These are phyloP conservation scores for Uronychia setigera DNA, from an alignment of 73 alveolate species.

Conservation along the genomic window DNA sequence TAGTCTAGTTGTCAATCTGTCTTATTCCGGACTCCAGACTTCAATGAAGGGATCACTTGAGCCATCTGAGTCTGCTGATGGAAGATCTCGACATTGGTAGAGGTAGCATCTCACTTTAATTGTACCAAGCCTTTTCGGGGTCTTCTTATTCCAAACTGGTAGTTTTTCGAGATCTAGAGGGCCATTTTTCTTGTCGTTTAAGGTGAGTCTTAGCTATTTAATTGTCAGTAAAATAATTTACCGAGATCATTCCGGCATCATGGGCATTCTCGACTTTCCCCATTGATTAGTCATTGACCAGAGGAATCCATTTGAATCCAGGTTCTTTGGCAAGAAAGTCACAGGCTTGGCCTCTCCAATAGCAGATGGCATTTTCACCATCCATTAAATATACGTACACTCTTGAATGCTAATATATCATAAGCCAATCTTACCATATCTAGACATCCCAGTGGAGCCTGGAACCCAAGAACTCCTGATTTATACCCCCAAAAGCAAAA, in stretches of 20 bases:
- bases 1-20: conserved; percentile 26
- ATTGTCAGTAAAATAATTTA: conserved; percentile 32
- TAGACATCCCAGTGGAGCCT: conserved; percentile 18
- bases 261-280: conserved; percentile 35
- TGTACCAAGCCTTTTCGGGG: conserved; percentile 40
- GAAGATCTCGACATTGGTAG: conserved; percentile 84
- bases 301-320: conserved; percentile 58
- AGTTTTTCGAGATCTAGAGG: conserved; percentile 16
- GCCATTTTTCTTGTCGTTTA: conserved; percentile 30
- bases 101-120: conserved; percentile 62
- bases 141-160: conserved; percentile 29
- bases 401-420: background rate
- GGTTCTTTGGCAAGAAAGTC: conserved; percentile 44
- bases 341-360: conserved; percentile 16
- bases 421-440: conserved; percentile 31
- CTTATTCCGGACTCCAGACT: conserved; percentile 57
- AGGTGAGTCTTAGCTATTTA: conserved; percentile 23
- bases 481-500: conserved; percentile 32
- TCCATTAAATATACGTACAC: conserved; percentile 53
- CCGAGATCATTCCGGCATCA: conserved; percentile 61
- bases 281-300: conserved; percentile 52
- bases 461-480: background rate
- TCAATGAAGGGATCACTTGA: conserved; percentile 83
- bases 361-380: conserved; percentile 47
- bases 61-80: conserved; percentile 87